Evolutionary conservation across 2,329 filamentous ascomycete species (phyloP).

Genomic region (Bipolaris gigantea): DNA sequence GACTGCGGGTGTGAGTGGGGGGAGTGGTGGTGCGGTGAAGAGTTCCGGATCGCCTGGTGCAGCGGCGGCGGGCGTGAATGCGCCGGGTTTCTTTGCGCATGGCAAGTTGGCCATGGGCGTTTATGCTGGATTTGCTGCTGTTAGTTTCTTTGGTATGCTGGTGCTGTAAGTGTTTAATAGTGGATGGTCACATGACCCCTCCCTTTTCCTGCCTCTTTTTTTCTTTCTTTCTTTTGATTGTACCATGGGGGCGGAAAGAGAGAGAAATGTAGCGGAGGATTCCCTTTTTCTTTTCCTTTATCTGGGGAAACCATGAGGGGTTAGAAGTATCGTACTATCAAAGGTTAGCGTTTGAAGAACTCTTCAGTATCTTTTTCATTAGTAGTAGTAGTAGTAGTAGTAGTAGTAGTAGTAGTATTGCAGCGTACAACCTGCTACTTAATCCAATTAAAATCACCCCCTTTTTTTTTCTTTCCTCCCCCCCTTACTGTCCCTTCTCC

Average conservation of each 20-base stretch:
- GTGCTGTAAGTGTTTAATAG: constrained; percentile 6
- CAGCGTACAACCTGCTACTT: too few relatives aligned
- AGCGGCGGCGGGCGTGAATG: constrained; percentile 26
- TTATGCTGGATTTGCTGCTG: constrained; percentile 25
- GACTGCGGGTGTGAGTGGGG: constrained; percentile 13
- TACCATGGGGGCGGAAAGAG: background rate
- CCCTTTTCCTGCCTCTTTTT: background rate
- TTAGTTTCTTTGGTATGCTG: constrained; percentile 35
- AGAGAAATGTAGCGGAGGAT: background rate
- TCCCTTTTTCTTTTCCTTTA: background rate
- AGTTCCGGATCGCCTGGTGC: constrained; percentile 21
- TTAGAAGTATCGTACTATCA: too few relatives aligned
- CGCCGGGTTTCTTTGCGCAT: constrained; percentile 31
- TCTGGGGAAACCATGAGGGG: background rate
- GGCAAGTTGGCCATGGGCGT: constrained; percentile 24
- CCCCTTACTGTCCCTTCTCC: too few relatives aligned
- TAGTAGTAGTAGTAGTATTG: too few relatives aligned
- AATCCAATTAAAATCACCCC: too few relatives aligned
- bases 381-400: too few relatives aligned
- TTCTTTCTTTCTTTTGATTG: too few relatives aligned
- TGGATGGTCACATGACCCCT: background rate
- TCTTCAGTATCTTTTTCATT: too few relatives aligned
- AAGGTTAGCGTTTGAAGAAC: too few relatives aligned
- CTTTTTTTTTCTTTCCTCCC: too few relatives aligned
- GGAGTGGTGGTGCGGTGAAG: constrained; percentile 7